These are phyloP conservation scores for Nepenthes alata DNA, from an alignment of 179 eudicot genomes.

Conservation along the genomic window DNA sequence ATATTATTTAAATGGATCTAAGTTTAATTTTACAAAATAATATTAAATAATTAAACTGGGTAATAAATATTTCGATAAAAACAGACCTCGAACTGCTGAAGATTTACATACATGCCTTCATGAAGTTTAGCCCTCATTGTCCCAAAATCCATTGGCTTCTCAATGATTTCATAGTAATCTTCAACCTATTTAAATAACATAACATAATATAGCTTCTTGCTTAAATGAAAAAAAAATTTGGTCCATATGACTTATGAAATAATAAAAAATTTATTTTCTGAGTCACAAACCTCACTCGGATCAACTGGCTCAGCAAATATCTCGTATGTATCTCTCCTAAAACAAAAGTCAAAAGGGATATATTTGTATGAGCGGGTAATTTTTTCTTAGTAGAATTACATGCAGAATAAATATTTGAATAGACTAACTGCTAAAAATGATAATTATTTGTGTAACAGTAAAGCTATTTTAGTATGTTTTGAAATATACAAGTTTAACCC, in stretches of 20 bases:
- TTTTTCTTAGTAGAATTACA: too few relatives aligned
- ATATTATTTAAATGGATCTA: too few relatives aligned
- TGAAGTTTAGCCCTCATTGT: conserved; percentile 93
- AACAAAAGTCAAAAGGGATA: not conserved
- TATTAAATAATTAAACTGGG: too few relatives aligned
- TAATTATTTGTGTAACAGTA: too few relatives aligned
- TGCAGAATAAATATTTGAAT: too few relatives aligned
- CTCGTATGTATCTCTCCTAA: conserved; percentile 63
- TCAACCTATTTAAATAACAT: conserved; percentile 32
- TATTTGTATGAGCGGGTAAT: not conserved
- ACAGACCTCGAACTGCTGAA: conserved; percentile 65
- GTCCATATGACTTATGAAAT: not conserved
- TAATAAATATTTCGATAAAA: too few relatives aligned
- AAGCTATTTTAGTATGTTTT: too few relatives aligned
- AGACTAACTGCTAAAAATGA: too few relatives aligned
- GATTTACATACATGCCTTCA: conserved; percentile 61
- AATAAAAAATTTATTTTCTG: not conserved
- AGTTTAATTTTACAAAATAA: too few relatives aligned
- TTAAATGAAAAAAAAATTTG: not conserved
- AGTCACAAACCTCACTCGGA: conserved; percentile 49
- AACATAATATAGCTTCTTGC: not conserved
- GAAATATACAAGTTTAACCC: too few relatives aligned
- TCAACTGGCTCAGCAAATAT: conserved; percentile 86
- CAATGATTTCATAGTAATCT: conserved; percentile 63
- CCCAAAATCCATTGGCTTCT: conserved; percentile 91